A percentile compares a stretch with the other conserved stretches of the same genome.
These are phyloP conservation scores for Mycocentrospora acerina DNA, from an alignment of 2,329 filamentous ascomycete species.

Conservation along the genomic window DNA sequence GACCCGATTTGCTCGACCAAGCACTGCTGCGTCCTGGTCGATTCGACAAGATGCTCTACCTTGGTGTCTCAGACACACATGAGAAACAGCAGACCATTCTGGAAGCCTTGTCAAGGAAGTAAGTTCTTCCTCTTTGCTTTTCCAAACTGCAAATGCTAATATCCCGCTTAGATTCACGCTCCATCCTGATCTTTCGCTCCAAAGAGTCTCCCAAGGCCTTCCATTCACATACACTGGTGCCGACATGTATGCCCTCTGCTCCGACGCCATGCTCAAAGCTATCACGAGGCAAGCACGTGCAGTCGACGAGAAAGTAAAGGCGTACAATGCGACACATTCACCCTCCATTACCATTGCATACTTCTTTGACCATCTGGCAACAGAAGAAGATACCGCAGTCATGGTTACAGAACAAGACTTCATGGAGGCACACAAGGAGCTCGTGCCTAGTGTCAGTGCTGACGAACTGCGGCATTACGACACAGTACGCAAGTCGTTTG, in stretches of 20 bases:
- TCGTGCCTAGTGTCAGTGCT: slow-evolving; percentile 90
- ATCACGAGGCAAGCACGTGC: slow-evolving; percentile 84
- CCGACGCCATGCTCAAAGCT: slow-evolving; percentile 97
- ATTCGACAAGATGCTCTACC: slow-evolving; percentile 98
- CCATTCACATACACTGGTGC: slow-evolving; percentile 97
- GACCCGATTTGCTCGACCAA: slow-evolving; percentile 88
- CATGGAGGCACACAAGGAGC: slow-evolving; percentile 73
- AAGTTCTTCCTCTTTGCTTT: slow-evolving; percentile 44
- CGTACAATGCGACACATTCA: slow-evolving; percentile 58
- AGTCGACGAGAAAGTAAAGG: slow-evolving; percentile 80
- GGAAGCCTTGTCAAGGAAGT: slow-evolving; percentile 93
- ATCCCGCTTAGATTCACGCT: slow-evolving; percentile 70
- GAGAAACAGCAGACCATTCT: slow-evolving; percentile 94
- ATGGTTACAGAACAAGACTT: slow-evolving; percentile 91
- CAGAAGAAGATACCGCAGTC: slow-evolving; percentile 78
- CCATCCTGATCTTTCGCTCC: slow-evolving; percentile 74
- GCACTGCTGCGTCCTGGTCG: slow-evolving; percentile 85
- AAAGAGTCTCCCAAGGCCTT: slow-evolving; percentile 70
- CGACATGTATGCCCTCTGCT: slow-evolving; percentile 95
- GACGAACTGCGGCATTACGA: slow-evolving; percentile 94
- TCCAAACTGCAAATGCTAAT: slow-evolving; percentile 1
- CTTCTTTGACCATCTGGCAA: slow-evolving; percentile 93
- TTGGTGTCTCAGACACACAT: slow-evolving; percentile 94
- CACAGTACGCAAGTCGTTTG: slow-evolving; percentile 77
- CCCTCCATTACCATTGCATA: slow-evolving; percentile 76